These are phyloP conservation scores for Aegle marmelos DNA, from an alignment of 345 rosid genomes.

Conservation along the genomic window DNA sequence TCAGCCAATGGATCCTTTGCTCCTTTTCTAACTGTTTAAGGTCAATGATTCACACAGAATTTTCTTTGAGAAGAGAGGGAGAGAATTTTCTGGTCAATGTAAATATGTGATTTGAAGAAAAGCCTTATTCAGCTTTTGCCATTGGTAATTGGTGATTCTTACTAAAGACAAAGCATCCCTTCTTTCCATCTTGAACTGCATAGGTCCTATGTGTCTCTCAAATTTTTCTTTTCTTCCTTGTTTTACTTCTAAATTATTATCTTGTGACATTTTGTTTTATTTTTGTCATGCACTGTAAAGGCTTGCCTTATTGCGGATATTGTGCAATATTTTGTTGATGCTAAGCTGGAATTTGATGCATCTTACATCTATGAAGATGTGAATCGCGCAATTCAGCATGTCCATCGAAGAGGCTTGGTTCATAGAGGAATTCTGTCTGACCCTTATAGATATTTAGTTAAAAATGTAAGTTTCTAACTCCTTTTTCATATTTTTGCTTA, in stretches of 20 bases:
- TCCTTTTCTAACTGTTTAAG: background rate
- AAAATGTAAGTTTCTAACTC: conserved; percentile 53
- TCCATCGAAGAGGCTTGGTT: conserved; percentile 85
- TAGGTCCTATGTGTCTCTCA: background rate
- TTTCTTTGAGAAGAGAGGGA: background rate
- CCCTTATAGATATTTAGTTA: conserved; percentile 74
- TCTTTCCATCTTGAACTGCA: background rate
- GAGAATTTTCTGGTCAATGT: background rate
- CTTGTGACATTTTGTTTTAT: background rate
- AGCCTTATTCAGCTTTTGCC: background rate
- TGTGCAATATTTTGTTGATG: conserved; percentile 87
- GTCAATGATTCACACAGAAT: background rate
- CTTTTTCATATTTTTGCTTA: background rate
- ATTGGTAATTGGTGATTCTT: background rate
- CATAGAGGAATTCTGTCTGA: conserved; percentile 88
- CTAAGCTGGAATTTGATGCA: conserved; percentile 91
- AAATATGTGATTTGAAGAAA: background rate
- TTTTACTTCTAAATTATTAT: background rate
- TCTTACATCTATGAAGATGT: conserved; percentile 95
- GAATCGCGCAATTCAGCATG: conserved; percentile 90
- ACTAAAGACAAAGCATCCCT: background rate
- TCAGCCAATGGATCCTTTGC: background rate
- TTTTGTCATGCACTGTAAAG: conserved; percentile 38
- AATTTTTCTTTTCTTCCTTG: background rate
- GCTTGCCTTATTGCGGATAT: conserved; percentile 94